phyloP scores from a whole-genome alignment of 2,329 filamentous ascomycete genomes.

The Xylaria polymorpha region DNA sequence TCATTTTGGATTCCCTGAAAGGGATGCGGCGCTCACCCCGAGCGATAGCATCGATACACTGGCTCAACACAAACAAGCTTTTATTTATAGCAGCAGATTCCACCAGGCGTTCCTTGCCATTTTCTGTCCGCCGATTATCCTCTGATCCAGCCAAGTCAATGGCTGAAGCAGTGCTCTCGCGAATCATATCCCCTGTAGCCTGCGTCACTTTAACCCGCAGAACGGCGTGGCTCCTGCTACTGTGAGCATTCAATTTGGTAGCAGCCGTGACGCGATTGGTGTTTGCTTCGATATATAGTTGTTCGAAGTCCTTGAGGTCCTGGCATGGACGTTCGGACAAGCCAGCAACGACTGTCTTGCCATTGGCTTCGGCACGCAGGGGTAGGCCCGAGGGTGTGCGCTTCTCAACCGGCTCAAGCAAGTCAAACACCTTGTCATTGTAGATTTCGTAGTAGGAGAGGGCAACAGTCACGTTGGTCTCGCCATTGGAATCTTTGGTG shows the following conservation, averaged over 20 bases:
- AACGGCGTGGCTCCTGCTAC: constrained; percentile 89
- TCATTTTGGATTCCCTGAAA: constrained; percentile 97
- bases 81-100: constrained; percentile 99
- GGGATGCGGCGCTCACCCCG: constrained; percentile 81
- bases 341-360: constrained; percentile 88
- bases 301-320: constrained; percentile 89
- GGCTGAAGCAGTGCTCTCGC: constrained; percentile 86
- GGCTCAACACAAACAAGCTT: constrained; percentile 91
- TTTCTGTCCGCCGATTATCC: constrained; percentile 93
- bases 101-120: constrained; percentile 90
- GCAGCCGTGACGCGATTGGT: constrained; percentile 88
- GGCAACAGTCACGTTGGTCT: constrained; percentile 77
- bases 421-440: constrained; percentile 93
- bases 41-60: constrained; percentile 95
- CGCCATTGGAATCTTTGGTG: constrained; percentile 78
- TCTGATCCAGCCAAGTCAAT: constrained; percentile 97
- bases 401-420: constrained; percentile 89
- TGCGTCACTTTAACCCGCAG: constrained; percentile 90
- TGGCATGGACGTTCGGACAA: constrained; percentile 84
- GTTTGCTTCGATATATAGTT: constrained; percentile 90
- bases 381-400: constrained; percentile 83
- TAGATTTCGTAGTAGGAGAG: constrained; percentile 98
- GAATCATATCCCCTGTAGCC: constrained; percentile 73
- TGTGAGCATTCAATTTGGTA: constrained; percentile 93
- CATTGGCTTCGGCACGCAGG: constrained; percentile 85